Percentiles rank a stretch among this genome's conserved stretches.
Evolutionary conservation across 345 rosid genomes (phyloP).

Genomic region (Hibiscus syriacus): DNA sequence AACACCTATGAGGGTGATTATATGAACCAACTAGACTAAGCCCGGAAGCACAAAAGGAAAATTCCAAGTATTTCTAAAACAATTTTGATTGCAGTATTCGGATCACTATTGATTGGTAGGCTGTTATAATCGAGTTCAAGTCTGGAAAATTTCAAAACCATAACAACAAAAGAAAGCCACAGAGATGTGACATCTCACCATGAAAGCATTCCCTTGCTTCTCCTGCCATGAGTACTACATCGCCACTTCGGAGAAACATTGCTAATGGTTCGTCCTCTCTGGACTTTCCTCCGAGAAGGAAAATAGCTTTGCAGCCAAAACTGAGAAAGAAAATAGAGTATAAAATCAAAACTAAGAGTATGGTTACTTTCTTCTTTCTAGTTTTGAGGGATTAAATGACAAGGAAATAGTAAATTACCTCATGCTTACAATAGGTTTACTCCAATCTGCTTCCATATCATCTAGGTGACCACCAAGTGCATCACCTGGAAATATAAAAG

Average conservation of each 20-base stretch:
- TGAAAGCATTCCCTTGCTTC: conserved; percentile 83
- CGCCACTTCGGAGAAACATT: conserved; percentile 94
- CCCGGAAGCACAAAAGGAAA: neutral
- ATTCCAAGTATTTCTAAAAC: neutral
- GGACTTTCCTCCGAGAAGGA: conserved; percentile 83
- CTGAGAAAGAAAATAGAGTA: conserved; percentile 27
- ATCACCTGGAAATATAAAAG: conserved; percentile 47
- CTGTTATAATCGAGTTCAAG: neutral
- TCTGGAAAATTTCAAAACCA: neutral
- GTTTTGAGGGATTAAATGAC: neutral
- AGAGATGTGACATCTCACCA: neutral
- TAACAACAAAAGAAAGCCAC: neutral
- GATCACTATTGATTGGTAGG: neutral
- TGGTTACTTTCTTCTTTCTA: neutral
- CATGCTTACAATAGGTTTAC: conserved; percentile 91
- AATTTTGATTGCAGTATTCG: neutral
- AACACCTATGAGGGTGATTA: neutral
- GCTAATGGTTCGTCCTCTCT: conserved; percentile 71
- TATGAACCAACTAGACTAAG: neutral
- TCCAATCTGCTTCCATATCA: conserved; percentile 98
- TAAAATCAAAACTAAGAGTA: neutral
- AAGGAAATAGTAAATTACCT: conserved; percentile 48
- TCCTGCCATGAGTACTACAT: conserved; percentile 87
- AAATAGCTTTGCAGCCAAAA: conserved; percentile 92
- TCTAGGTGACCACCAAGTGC: conserved; percentile 93